Evolutionary conservation across 306 rosid species (phyloP).

Genomic region (Rosa rugosa): DNA sequence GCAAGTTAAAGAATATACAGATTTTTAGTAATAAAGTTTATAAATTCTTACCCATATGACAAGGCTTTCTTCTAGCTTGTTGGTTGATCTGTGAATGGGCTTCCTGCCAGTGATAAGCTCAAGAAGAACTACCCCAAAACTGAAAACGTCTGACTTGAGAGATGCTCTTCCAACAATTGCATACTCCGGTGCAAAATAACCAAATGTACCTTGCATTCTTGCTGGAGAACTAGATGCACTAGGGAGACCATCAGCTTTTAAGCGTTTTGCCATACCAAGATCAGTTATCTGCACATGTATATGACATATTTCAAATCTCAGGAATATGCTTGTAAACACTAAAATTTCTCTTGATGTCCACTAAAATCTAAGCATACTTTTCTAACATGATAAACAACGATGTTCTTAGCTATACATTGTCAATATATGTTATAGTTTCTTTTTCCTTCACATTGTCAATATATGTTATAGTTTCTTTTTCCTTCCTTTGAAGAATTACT

Average conservation of each 20-base stretch:
- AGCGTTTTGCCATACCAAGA: slow-evolving; percentile 90
- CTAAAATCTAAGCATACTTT: neutral
- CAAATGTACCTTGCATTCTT: slow-evolving; percentile 96
- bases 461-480: neutral
- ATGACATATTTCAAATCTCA: slow-evolving; percentile 13
- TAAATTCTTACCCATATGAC: slow-evolving; percentile 74
- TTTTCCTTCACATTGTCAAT: neutral
- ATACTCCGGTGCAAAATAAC: slow-evolving; percentile 99
- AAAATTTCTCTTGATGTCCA: neutral
- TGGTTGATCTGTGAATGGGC: slow-evolving; percentile 68
- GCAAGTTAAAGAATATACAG: neutral
- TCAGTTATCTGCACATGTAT: slow-evolving; percentile 74
- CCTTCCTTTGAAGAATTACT: slow-evolving; percentile 8
- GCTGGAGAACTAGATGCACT: slow-evolving; percentile 87
- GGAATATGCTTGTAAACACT: neutral
- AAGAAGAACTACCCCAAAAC: slow-evolving; percentile 98
- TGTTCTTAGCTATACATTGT: neutral
- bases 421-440: neutral
- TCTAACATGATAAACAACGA: slow-evolving; percentile 12
- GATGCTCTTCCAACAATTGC: slow-evolving; percentile 88
- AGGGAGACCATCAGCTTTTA: slow-evolving; percentile 64
- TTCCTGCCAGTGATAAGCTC: slow-evolving; percentile 91
- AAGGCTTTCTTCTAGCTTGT: slow-evolving; percentile 87
- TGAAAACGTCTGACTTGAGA: slow-evolving; percentile 87
- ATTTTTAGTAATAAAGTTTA: neutral